phyloP scores from a whole-genome alignment of 2,329 filamentous ascomycete genomes.

The Talaromyces rugulosus region DNA sequence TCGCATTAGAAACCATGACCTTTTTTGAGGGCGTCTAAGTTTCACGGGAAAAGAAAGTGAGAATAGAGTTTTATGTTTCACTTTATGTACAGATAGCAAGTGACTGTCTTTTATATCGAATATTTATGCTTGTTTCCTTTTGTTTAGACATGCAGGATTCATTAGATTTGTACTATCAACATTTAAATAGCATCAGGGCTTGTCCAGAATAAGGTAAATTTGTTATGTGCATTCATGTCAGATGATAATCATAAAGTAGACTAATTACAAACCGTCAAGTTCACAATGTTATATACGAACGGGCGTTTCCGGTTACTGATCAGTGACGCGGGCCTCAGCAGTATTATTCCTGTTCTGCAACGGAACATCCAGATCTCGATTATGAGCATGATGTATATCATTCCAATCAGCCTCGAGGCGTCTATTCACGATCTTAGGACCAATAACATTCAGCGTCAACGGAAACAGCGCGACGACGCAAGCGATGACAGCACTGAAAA shows the following conservation, averaged over 20 bases:
- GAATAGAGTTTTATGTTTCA: constrained; percentile 15
- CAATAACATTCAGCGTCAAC: constrained; percentile 66
- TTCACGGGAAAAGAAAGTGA: constrained; percentile 8
- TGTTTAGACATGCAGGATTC: constrained; percentile 19
- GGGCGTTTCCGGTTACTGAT: not conserved
- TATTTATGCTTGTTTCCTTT: constrained; percentile 29
- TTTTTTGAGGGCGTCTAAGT: constrained; percentile 3
- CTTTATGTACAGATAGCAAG: constrained; percentile 41
- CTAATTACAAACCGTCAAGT: not conserved
- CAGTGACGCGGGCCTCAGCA: not conserved
- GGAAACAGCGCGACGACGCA: constrained; percentile 63
- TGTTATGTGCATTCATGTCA: not conserved
- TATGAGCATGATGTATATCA: not conserved
- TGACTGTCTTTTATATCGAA: constrained; percentile 18
- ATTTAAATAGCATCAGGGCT: not conserved
- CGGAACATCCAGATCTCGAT: constrained; percentile 2
- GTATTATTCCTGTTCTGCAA: not conserved
- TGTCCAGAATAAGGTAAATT: not conserved
- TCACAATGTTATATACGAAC: not conserved
- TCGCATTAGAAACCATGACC: constrained; percentile 8
- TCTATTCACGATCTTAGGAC: constrained; percentile 41
- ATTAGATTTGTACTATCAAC: not conserved
- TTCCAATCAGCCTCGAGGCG: constrained; percentile 33
- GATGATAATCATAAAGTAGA: not conserved
- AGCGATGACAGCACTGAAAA: constrained; percentile 74